Percentiles rank a stretch among this genome's conserved stretches.
Evolutionary conservation across 306 rosid genomes (phyloP).

Genomic region (Medicago truncatula): MtrunA17r5.0-ANR NC_053042.1:28296001-28296500

Average conservation of each 20-base stretch:
- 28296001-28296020: conserved; percentile 90
- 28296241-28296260: conserved; percentile 99
- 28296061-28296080: conserved; percentile 24
- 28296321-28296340: not conserved
- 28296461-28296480: not conserved
- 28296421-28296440: not conserved
- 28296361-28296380: conserved; percentile 15
- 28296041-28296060: conserved; percentile 53
- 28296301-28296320: conserved; percentile 74
- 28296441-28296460: conserved; percentile 5
- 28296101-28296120: conserved; percentile 34
- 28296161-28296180: not conserved
- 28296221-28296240: conserved; percentile 94
- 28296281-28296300: conserved; percentile 61
- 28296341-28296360: conserved; percentile 12
- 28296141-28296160: not conserved
- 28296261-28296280: conserved; percentile 81
- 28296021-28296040: conserved; percentile 92
- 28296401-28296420: conserved; percentile 14
- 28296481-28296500: conserved; percentile 7
- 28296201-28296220: conserved; percentile 62
- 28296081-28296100: conserved; percentile 24
- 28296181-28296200: conserved; percentile 31
- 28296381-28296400: conserved; percentile 20
- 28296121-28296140: not conserved